phyloP scores from a whole-genome alignment of 2,329 filamentous ascomycete species.

The Epichloe sp. region DNA sequence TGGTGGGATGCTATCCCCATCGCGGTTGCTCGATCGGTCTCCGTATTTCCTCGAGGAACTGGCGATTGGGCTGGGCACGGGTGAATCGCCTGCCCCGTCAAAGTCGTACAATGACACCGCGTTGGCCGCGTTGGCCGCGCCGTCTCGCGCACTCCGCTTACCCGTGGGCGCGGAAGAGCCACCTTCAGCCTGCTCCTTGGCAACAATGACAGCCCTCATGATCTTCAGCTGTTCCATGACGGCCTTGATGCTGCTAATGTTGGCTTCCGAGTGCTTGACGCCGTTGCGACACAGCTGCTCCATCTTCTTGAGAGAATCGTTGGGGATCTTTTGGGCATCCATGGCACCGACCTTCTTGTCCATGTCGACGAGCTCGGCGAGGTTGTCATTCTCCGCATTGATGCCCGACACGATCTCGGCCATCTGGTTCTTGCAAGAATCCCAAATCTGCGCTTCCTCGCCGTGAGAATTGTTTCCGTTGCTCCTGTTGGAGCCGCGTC shows the following conservation, averaged over 20 bases:
- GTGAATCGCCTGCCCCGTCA: slow-evolving; percentile 30
- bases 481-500: slow-evolving; percentile 30
- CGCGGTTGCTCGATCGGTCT: slow-evolving; percentile 24
- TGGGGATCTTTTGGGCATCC: slow-evolving; percentile 24
- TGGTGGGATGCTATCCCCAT: slow-evolving; percentile 39
- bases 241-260: slow-evolving; percentile 21
- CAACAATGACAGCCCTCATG: slow-evolving; percentile 28
- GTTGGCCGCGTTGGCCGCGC: slow-evolving; percentile 13
- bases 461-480: slow-evolving; percentile 26
- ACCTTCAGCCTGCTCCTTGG: slow-evolving; percentile 29
- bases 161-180: slow-evolving; percentile 9
- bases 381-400: slow-evolving; percentile 29
- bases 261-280: slow-evolving; percentile 27
- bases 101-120: slow-evolving; percentile 30
- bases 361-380: slow-evolving; percentile 24
- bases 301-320: slow-evolving; percentile 27
- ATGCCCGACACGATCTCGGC: slow-evolving; percentile 26
- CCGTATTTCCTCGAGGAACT: slow-evolving; percentile 23
- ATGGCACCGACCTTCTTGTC: slow-evolving; percentile 28
- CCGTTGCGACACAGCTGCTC: slow-evolving; percentile 29
- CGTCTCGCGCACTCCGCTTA: slow-evolving; percentile 13
- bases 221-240: slow-evolving; percentile 31
- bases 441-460: slow-evolving; percentile 32
- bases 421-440: slow-evolving; percentile 25
- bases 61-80: slow-evolving; percentile 30